A percentile compares a stretch with the other conserved stretches of the same genome.
phyloP scores from a whole-genome alignment of 345 rosid genomes.

The Anacardium occidentale region DNA sequence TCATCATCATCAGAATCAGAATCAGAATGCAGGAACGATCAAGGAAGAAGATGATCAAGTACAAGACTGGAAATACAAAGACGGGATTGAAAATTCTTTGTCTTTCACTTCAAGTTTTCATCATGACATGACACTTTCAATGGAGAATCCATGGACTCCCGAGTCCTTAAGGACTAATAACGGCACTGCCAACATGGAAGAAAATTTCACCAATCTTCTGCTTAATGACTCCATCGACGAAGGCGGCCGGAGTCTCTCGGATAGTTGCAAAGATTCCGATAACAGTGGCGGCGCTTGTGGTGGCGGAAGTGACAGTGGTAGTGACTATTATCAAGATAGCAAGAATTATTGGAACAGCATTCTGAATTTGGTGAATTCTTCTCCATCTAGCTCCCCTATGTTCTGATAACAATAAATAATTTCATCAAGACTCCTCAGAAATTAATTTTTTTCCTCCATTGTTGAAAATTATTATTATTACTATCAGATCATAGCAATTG shows the following conservation, averaged over 20 bases:
- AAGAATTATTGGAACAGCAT: slow-evolving; percentile 95
- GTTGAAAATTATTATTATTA: background rate
- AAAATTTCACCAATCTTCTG: too few species aligned
- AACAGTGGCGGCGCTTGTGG: slow-evolving; percentile 22
- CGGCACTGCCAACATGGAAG: too few species aligned
- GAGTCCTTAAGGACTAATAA: slow-evolving; percentile 38
- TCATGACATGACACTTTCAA: slow-evolving; percentile 42
- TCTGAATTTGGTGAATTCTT: slow-evolving; percentile 85
- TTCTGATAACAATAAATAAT: slow-evolving; percentile 32
- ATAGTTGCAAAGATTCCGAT: slow-evolving; percentile 48
- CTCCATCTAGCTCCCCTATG: slow-evolving; percentile 74
- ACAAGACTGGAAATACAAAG: slow-evolving; percentile 55
- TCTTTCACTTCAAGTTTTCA: slow-evolving; percentile 45
- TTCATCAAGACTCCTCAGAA: too few species aligned
- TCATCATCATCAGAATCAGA: slow-evolving; percentile 1
- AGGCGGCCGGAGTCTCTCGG: slow-evolving; percentile 41
- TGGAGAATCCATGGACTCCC: slow-evolving; percentile 46
- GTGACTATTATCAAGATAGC: slow-evolving; percentile 66
- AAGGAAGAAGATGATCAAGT: slow-evolving; percentile 53
- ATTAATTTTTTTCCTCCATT: background rate
- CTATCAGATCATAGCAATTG: background rate
- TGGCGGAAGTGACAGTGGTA: background rate
- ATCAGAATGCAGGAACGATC: slow-evolving; percentile 38
- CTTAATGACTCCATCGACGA: too few species aligned
- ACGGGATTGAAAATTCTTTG: slow-evolving; percentile 36